Evolutionary conservation across 495 filamentous ascomycete genomes (phyloP).

Genomic region (Penicillium nucicola): DNA sequence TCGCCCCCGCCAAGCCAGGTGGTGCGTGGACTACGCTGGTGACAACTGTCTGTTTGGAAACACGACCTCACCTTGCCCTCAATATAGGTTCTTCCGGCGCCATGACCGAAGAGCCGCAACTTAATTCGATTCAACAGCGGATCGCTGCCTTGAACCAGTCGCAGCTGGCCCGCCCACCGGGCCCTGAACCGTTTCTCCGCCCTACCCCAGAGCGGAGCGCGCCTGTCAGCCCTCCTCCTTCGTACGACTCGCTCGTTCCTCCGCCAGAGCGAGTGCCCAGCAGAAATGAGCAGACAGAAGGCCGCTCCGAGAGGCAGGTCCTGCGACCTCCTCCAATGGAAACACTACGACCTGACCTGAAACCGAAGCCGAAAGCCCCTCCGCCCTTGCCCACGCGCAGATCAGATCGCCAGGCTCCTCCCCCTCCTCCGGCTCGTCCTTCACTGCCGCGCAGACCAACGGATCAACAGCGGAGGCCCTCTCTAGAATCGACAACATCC

Average conservation of each 20-base stretch:
- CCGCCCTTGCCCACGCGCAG: constrained; percentile 53
- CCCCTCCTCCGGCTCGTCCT: constrained; percentile 40
- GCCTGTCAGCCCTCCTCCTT: constrained; percentile 45
- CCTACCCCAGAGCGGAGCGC: constrained; percentile 41
- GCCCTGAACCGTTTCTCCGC: constrained; percentile 20
- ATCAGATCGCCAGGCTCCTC: constrained; percentile 35
- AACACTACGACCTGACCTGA: constrained; percentile 29
- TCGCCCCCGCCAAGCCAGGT: constrained; percentile 20
- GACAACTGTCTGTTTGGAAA: background rate
- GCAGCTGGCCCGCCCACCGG: constrained; percentile 43
- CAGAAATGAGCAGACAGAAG: constrained; percentile 43
- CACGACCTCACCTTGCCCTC: background rate
- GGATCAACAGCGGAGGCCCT: constrained; percentile 23
- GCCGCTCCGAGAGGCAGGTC: constrained; percentile 16
- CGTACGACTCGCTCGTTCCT: constrained; percentile 34
- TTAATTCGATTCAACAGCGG: constrained; percentile 53
- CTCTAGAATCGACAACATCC: constrained; percentile 36
- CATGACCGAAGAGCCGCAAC: constrained; percentile 39
- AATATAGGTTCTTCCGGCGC: background rate
- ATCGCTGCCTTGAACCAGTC: constrained; percentile 59
- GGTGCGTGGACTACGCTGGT: constrained; percentile 1
- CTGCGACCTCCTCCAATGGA: constrained; percentile 18
- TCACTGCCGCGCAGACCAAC: constrained; percentile 40
- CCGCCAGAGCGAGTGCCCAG: constrained; percentile 26
- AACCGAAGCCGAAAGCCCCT: constrained; percentile 34